A percentile compares a stretch with the other conserved stretches of the same genome.
phyloP scores from a whole-genome alignment of 2,329 filamentous ascomycete species.

The Alternaria ventricosa region DNA sequence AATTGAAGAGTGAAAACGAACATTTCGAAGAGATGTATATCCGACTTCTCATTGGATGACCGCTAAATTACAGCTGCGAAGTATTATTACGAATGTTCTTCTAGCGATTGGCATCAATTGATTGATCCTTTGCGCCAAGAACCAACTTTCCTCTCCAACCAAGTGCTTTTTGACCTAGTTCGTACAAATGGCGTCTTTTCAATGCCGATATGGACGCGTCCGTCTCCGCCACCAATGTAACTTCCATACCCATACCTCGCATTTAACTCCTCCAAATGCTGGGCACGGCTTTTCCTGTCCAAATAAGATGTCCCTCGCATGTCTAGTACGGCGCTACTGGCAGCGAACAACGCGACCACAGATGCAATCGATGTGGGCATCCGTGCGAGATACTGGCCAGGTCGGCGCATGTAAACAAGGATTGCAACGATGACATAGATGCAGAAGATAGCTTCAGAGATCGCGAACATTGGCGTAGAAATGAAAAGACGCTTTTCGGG shows the following conservation, averaged over 20 bases:
- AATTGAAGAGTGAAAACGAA: too few relatives aligned
- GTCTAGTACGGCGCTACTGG: constrained; percentile 54
- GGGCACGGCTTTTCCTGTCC: constrained; percentile 19
- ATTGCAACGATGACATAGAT: constrained; percentile 55
- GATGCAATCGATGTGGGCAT: constrained; percentile 61
- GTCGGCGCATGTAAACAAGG: constrained; percentile 52
- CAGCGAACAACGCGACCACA: constrained; percentile 56
- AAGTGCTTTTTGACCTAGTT: constrained; percentile 19
- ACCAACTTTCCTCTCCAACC: constrained; percentile 18
- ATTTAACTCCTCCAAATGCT: constrained; percentile 23
- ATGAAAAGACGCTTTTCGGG: constrained; percentile 58
- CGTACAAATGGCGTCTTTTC: constrained; percentile 55
- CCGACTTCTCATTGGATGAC: too few relatives aligned
- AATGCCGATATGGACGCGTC: constrained; percentile 58
- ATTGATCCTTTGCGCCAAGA: constrained; percentile 11
- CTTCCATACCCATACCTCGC: constrained; percentile 57
- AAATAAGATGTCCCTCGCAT: constrained; percentile 30
- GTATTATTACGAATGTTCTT: not conserved
- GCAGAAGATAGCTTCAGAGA: constrained; percentile 54
- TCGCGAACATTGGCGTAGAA: constrained; percentile 54
- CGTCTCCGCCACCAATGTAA: constrained; percentile 59
- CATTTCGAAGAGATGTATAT: too few relatives aligned
- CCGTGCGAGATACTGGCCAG: constrained; percentile 55
- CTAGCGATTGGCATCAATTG: not conserved
- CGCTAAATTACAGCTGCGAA: too few relatives aligned